Conservation (phyloP, 306 rosid genomes). For the Cicer arietinum region DNA sequence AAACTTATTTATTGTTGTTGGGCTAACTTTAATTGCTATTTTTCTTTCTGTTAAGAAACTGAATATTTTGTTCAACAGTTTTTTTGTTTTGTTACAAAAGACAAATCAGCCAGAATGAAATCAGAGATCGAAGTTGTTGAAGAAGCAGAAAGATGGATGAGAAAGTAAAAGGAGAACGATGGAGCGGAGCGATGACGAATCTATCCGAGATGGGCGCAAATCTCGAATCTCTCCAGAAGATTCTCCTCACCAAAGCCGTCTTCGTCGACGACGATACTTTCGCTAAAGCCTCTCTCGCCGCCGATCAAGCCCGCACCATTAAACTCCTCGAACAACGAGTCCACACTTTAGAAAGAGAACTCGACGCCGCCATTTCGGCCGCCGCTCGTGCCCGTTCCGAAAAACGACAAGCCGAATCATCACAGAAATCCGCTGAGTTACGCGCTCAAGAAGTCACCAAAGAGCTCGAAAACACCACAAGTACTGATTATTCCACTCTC, state of each 20-base stretch:
- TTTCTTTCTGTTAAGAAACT: neutral
- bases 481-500: slow-evolving; percentile 42
- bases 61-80: neutral
- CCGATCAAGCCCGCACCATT: slow-evolving; percentile 91
- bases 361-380: slow-evolving; percentile 89
- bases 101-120: neutral
- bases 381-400: slow-evolving; percentile 92
- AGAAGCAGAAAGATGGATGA: slow-evolving; percentile 57
- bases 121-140: slow-evolving; percentile 5
- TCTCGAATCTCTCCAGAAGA: slow-evolving; percentile 82
- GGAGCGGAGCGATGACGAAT: slow-evolving; percentile 88
- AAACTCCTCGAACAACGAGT: slow-evolving; percentile 83
- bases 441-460: slow-evolving; percentile 74
- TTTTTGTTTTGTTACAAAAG: neutral
- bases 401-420: slow-evolving; percentile 86
- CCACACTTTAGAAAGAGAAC: slow-evolving; percentile 83
- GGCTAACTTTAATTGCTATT: neutral
- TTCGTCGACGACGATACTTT: slow-evolving; percentile 87
- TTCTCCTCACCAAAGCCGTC: slow-evolving; percentile 84
- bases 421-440: slow-evolving; percentile 80
- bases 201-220: slow-evolving; percentile 83
- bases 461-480: slow-evolving; percentile 97
- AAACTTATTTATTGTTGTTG: neutral
- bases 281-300: slow-evolving; percentile 82
- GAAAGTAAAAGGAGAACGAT: slow-evolving; percentile 76